phyloP scores from a whole-genome alignment of 306 rosid genomes.

The Oemleria cerasiformis region DNA sequence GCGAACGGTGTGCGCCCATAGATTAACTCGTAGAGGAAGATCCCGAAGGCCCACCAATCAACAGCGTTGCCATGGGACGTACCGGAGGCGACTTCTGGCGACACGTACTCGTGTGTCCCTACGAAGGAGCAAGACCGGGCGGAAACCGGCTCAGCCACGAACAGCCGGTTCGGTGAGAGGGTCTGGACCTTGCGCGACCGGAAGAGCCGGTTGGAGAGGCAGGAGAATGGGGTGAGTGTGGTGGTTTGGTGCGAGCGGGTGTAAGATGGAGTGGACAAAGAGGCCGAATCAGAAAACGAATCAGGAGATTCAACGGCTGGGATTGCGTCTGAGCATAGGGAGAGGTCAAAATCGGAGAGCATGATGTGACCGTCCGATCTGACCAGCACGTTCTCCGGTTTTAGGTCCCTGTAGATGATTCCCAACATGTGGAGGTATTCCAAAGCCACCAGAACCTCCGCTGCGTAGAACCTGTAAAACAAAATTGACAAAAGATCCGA shows the following conservation, averaged over 20 bases:
- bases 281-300: constrained; percentile 27
- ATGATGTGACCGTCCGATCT: constrained; percentile 99
- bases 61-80: constrained; percentile 98
- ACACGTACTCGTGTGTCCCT: constrained; percentile 92
- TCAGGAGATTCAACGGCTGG: constrained; percentile 81
- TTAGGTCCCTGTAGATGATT: constrained; percentile 89
- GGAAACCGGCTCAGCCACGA: constrained; percentile 85
- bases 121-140: constrained; percentile 90
- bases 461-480: constrained; percentile 78
- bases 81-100: constrained; percentile 95
- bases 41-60: constrained; percentile 97
- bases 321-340: constrained; percentile 71
- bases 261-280: constrained; percentile 18
- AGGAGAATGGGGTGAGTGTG: constrained; percentile 37
- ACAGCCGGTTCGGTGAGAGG: constrained; percentile 55
- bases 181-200: constrained; percentile 77
- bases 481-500: not conserved
- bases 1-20: constrained; percentile 91
- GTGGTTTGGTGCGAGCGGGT: constrained; percentile 26
- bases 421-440: constrained; percentile 99
- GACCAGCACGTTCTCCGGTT: constrained; percentile 93
- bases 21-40: constrained; percentile 78
- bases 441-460: constrained; percentile 88
- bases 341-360: constrained; percentile 96
- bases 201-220: constrained; percentile 57